Evolutionary conservation across 257 asterid species (phyloP).

Genomic region (Nicotiana sylvestris): DNA sequence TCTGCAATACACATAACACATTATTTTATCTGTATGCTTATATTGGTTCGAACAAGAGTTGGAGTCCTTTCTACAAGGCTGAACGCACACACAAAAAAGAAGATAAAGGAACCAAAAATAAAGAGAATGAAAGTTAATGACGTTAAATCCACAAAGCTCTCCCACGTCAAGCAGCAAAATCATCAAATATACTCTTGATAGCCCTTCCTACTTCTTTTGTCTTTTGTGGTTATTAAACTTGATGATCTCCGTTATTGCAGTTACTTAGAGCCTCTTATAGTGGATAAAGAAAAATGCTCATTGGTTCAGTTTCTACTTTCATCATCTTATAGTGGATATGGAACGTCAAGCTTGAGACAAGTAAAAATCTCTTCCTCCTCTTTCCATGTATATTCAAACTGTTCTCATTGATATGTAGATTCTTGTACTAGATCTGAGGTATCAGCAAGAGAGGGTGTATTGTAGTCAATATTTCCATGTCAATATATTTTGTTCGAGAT

Average conservation of each 20-base stretch:
- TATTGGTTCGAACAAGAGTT: background rate
- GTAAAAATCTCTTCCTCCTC: conserved; percentile 37
- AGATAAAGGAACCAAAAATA: background rate
- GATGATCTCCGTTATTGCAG: conserved; percentile 39
- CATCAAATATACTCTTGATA: background rate
- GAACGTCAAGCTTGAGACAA: conserved; percentile 89
- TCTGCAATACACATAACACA: background rate
- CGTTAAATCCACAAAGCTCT: background rate
- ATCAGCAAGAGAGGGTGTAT: background rate
- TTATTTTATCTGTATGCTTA: background rate
- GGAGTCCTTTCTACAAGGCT: background rate
- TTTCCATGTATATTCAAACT: background rate
- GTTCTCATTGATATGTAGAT: background rate
- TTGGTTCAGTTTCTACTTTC: conserved; percentile 87
- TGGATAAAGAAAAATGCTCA: conserved; percentile 95
- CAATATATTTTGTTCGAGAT: background rate
- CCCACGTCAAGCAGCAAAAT: background rate
- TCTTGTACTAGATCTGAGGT: background rate
- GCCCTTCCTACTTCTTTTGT: background rate
- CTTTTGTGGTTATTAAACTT: conserved; percentile 22
- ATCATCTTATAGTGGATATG: conserved; percentile 91
- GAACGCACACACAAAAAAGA: background rate
- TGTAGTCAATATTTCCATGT: background rate
- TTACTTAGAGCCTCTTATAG: conserved; percentile 84
- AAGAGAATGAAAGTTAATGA: background rate